A percentile compares a stretch with the other conserved stretches of the same genome.
Evolutionary conservation across 1,139 yeast genomes (phyloP).

Genomic region (Suhomyces anneliseae): DNA sequence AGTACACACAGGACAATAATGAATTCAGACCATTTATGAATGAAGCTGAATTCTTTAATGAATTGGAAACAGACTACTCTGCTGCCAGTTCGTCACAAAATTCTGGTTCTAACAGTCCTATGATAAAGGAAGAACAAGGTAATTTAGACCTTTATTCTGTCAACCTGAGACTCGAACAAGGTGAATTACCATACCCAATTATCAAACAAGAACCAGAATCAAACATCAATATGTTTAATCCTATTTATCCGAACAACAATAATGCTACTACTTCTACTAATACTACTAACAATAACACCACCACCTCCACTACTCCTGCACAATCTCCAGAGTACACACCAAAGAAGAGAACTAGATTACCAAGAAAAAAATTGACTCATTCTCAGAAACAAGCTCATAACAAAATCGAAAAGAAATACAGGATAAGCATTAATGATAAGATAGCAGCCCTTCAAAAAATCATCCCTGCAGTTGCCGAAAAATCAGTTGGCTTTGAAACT

Average conservation of each 20-base stretch:
- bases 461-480: conserved; percentile 63
- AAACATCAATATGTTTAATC: not conserved
- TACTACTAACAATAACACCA: not conserved
- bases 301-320: not conserved
- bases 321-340: not conserved
- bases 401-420: conserved; percentile 66
- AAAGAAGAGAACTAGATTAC: conserved; percentile 52
- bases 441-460: conserved; percentile 64
- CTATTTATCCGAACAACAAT: not conserved
- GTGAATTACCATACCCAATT: not conserved
- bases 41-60: not conserved
- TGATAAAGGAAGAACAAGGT: conserved; percentile 2
- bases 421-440: conserved; percentile 72
- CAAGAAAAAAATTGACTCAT: conserved; percentile 57
- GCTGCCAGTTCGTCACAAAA: conserved; percentile 5
- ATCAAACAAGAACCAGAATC: not conserved
- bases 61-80: not conserved
- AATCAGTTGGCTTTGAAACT: conserved; percentile 58
- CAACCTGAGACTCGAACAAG: not conserved
- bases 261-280: not conserved
- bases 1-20: not conserved
- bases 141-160: conserved; percentile 1
- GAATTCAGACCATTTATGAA: not conserved
- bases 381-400: conserved; percentile 72
- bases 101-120: conserved; percentile 2